Percentiles rank a stretch among this genome's conserved stretches.
Conservation (phyloP, 371 early-diverging fungal species). For the Funneliformis caledonium region DNA sequence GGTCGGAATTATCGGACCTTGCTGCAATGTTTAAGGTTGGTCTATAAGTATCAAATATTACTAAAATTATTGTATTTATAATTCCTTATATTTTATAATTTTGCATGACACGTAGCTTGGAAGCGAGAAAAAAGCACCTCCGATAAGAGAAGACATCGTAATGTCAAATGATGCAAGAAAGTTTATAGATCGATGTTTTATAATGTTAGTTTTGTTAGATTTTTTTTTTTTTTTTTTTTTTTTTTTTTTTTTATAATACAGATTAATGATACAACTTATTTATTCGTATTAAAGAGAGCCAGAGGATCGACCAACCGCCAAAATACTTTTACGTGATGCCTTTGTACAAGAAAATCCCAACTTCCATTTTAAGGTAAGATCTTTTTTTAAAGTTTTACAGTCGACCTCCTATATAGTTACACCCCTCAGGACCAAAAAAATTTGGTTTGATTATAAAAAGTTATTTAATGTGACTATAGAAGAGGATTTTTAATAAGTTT, state of each 20-base stretch:
- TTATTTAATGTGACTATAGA: no score
- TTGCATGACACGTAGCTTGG: constrained; percentile 47
- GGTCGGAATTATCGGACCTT: constrained; percentile 72
- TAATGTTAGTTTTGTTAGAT: constrained; percentile 50
- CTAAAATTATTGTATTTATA: neutral
- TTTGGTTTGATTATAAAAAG: no score
- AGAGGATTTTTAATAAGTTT: no score
- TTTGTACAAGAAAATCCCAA: constrained; percentile 54
- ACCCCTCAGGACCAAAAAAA: no score
- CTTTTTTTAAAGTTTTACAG: no score
- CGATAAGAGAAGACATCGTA: constrained; percentile 60
- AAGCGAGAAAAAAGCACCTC: constrained; percentile 61
- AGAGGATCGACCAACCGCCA: constrained; percentile 65
- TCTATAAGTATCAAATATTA: neutral
- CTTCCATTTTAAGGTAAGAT: constrained; percentile 56
- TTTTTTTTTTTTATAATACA: neutral
- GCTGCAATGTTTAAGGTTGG: constrained; percentile 74
- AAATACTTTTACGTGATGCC: constrained; percentile 58
- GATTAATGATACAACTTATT: constrained; percentile 7
- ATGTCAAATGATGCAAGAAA: constrained; percentile 66
- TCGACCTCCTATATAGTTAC: no score
- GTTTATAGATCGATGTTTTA: constrained; percentile 72
- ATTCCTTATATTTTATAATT: neutral
- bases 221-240: neutral
- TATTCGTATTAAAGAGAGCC: constrained; percentile 58